A percentile compares a stretch with the other conserved stretches of the same genome.
Evolutionary conservation across 352 stramenopile genomes (phyloP).

Genomic region (Phytophthora citricola): DNA sequence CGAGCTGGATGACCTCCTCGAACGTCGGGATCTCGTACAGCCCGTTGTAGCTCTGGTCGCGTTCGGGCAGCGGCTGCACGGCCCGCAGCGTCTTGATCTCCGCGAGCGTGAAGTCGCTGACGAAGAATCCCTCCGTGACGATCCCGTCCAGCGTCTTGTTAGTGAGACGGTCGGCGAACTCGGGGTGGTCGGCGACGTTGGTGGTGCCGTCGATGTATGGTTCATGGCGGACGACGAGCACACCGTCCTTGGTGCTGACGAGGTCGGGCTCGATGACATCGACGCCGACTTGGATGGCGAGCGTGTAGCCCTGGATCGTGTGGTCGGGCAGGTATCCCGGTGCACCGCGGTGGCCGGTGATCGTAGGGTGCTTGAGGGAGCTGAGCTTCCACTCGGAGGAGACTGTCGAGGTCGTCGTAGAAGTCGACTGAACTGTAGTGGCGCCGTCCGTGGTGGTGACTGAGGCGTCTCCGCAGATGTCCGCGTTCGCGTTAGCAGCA

Average conservation of each 20-base stretch:
- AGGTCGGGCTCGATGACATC: constrained; percentile 94
- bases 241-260: constrained; percentile 83
- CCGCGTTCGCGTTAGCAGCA: constrained; percentile 27
- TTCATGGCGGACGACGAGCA: constrained; percentile 88
- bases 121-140: constrained; percentile 79
- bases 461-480: constrained; percentile 41
- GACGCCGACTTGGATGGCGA: constrained; percentile 90
- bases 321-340: constrained; percentile 92
- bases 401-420: constrained; percentile 25
- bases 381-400: constrained; percentile 23
- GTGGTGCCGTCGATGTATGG: constrained; percentile 92
- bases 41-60: constrained; percentile 83
- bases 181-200: constrained; percentile 77
- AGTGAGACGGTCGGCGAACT: constrained; percentile 73
- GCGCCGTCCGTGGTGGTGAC: constrained; percentile 29
- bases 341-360: constrained; percentile 87
- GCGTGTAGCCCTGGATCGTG: constrained; percentile 88
- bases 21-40: constrained; percentile 91
- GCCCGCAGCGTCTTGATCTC: constrained; percentile 91
- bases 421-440: constrained; percentile 14
- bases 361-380: constrained; percentile 58
- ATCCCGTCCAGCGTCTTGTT: constrained; percentile 68
- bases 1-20: constrained; percentile 87
- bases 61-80: constrained; percentile 78
- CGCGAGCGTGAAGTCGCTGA: constrained; percentile 91